Conservation (phyloP, 306 rosid species). For the Biancaea sappan region DNA sequence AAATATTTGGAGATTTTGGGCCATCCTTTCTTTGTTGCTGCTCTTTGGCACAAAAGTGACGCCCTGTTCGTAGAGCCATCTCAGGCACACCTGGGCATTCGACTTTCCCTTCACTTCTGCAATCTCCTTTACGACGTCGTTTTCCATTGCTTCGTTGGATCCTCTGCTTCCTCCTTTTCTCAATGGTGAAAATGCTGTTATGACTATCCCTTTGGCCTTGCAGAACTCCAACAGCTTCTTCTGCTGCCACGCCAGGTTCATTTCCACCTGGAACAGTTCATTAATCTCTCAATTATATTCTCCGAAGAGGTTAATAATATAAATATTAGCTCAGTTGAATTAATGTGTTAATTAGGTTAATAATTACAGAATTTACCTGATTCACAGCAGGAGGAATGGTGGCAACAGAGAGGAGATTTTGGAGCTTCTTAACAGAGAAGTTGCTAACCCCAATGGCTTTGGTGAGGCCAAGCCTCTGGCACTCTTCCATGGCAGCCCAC, state of each 20-base stretch:
- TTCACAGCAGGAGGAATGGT: conserved; percentile 44
- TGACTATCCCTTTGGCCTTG: conserved; percentile 43
- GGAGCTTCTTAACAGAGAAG: conserved; percentile 54
- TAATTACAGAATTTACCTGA: too few relatives aligned
- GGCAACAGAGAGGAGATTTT: conserved; percentile 39
- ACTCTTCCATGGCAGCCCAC: conserved; percentile 54
- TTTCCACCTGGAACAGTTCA: conserved; percentile 63
- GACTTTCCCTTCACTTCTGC: conserved; percentile 52
- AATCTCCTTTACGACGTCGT: conserved; percentile 47
- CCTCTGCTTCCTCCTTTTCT: conserved; percentile 62
- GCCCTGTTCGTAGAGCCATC: conserved; percentile 64
- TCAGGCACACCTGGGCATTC: conserved; percentile 50
- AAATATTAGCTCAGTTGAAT: too few relatives aligned
- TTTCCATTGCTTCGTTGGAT: conserved; percentile 54
- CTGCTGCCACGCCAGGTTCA: conserved; percentile 73
- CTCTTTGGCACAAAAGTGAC: conserved; percentile 57
- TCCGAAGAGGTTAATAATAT: too few relatives aligned
- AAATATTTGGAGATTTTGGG: conserved; percentile 50
- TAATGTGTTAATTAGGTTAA: too few relatives aligned
- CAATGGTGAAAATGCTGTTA: conserved; percentile 64
- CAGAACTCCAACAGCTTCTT: conserved; percentile 57
- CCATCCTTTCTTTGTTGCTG: conserved; percentile 56
- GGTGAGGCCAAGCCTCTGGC: conserved; percentile 47
- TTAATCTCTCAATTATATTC: too few relatives aligned
- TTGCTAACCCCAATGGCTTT: conserved; percentile 62